Evolutionary conservation across 768 basidiomycete genomes (phyloP), one percentile per base, ranked within the genome.

Genomic region (Boletales sp.): DNA sequence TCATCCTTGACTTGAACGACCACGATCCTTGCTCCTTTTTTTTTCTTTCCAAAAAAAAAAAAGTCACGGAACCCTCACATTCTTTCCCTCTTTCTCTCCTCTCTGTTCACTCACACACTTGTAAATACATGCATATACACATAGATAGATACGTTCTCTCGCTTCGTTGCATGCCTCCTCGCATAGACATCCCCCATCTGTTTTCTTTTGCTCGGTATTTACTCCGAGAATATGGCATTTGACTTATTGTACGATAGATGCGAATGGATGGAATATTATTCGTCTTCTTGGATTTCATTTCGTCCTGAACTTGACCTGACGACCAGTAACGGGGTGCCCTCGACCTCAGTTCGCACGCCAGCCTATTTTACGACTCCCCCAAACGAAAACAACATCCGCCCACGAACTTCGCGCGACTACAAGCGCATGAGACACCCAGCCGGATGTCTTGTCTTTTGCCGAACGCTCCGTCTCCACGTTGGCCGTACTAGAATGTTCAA

Each of bases 61-160:
- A 28, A 28, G 25, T 53, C 55, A 54, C 50, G 46, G 44, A 49
- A 57, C 59, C 19, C 53, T 43, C 61, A 47, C 64, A 30, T 66
- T 65, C 15, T 50, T 44, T 48, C 11, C 40, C 53, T 50, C 51
- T 50, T 54, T 34, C 15, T 33, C 37, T 38, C 56, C 52, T 1
- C 48, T 55, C 54, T 31, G 44, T 44, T 57, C 59, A 56, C 64
- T 65, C 66, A 61, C 55, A 61, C 64, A 67, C 46, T 59, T 64
- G 59, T 69, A 67, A 65, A 69, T 66, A 69, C 67, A 65, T 64
- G 60, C 61, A 67, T 59, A 69, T 67, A 69, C 65, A 58, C 65
- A 67, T 69, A 63, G 61, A 66, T 67, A 69, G 62, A 68, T 64
- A 34, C 49, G 48, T 31, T 35, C 39, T 48, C 49, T 15, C 25